Evolutionary conservation across 1,284 basidiomycete species (phyloP).

Genomic region (Tilletia walkeri): DNA sequence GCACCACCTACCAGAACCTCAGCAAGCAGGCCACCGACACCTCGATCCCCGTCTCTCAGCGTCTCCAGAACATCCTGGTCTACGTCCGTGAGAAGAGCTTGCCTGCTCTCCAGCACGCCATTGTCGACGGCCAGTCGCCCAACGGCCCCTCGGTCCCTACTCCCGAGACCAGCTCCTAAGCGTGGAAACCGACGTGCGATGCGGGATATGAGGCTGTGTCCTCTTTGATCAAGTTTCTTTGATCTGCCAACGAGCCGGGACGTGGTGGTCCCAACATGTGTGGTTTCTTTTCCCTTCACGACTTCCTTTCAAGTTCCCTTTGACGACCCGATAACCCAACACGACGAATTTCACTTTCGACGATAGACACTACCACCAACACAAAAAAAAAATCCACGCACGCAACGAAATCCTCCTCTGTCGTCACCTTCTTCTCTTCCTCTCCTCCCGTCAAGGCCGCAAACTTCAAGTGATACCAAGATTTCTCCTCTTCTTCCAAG

Average conservation of each 20-base stretch:
- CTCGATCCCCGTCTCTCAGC: constrained; percentile 38
- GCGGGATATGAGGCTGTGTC: not conserved
- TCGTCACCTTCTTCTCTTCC: not conserved
- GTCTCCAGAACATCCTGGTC: constrained; percentile 42
- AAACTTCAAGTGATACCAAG: not conserved
- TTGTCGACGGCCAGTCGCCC: constrained; percentile 18
- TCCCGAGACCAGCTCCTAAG: constrained; percentile 7
- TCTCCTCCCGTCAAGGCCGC: not conserved
- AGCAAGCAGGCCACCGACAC: constrained; percentile 48
- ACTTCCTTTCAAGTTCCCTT: not conserved
- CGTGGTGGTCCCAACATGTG: not conserved
- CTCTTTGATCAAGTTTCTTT: not conserved
- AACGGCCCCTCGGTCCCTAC: not conserved
- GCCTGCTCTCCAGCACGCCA: constrained; percentile 49
- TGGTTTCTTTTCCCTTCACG: not conserved
- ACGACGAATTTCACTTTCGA: not conserved
- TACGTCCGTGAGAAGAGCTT: constrained; percentile 50
- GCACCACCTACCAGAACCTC: constrained; percentile 47
- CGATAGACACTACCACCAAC: not conserved
- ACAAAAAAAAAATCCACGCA: not conserved
- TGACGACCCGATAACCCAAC: not conserved
- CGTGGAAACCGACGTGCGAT: not conserved
- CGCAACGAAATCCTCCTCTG: not conserved
- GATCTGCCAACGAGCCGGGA: not conserved
- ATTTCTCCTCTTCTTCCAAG: too few species aligned